Evolutionary conservation across 169 alveolate species (phyloP).

Genomic region (Miamiensis avidus): DNA sequence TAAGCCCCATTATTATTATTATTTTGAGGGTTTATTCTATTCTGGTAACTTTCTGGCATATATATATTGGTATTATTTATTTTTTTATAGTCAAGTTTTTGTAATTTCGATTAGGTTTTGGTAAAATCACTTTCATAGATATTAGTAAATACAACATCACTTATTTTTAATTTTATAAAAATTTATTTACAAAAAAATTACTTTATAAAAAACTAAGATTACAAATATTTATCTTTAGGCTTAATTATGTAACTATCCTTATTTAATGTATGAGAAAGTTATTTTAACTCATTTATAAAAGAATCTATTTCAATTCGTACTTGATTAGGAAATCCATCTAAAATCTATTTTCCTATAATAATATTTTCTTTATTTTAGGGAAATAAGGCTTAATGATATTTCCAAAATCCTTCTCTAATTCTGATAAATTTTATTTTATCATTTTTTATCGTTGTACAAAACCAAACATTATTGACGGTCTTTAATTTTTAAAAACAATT

Average conservation of each 20-base stretch:
- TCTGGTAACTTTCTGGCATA: no score
- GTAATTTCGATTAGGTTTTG: background rate
- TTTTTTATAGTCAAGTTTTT: background rate
- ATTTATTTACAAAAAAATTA: no score
- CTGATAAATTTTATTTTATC: background rate
- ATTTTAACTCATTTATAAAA: background rate
- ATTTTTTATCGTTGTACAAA: background rate
- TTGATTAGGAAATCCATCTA: background rate
- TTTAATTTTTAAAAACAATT: no score
- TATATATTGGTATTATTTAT: no score
- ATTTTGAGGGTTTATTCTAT: background rate
- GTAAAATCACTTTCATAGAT: background rate
- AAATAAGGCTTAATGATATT: background rate
- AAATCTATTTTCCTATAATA: background rate
- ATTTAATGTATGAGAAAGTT: background rate
- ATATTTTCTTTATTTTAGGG: no score
- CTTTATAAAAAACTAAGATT: no score
- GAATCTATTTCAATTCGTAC: background rate
- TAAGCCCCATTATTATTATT: background rate
- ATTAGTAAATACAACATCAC: background rate
- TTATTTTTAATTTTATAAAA: no score
- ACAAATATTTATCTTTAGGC: background rate
- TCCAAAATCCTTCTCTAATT: background rate
- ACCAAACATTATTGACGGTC: background rate
- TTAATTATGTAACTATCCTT: background rate